Evolutionary conservation across 768 basidiomycete genomes (phyloP).

Genomic region (Hemileccinum rubropunctum): DNA sequence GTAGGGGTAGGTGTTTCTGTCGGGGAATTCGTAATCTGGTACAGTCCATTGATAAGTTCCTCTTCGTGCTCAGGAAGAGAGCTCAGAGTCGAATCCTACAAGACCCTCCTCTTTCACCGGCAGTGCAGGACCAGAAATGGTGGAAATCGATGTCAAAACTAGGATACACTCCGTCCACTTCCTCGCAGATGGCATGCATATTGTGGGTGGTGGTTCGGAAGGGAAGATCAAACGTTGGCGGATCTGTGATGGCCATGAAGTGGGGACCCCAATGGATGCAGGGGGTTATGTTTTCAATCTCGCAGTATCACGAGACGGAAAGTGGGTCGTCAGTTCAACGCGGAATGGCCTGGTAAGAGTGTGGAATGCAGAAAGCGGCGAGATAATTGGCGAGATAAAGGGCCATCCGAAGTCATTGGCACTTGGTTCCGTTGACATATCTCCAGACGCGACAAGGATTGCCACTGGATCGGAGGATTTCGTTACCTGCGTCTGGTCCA

Average conservation of each 20-base stretch:
- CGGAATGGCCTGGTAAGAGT: neutral
- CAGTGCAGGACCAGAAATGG: neutral
- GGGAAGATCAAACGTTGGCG: slow-evolving; percentile 1
- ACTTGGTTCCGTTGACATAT: neutral
- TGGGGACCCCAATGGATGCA: neutral
- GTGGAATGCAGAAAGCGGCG: slow-evolving; percentile 1
- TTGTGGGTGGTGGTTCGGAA: slow-evolving; percentile 4
- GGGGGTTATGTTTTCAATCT: neutral
- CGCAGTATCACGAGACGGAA: slow-evolving; percentile 2
- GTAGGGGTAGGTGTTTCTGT: neutral
- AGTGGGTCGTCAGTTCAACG: slow-evolving; percentile 7
- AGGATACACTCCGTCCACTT: neutral
- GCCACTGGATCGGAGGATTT: neutral
- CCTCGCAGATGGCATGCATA: neutral
- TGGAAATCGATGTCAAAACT: neutral
- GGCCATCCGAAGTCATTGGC: neutral
- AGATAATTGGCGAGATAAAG: neutral
- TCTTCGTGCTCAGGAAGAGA: too few relatives aligned
- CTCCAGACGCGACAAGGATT: neutral
- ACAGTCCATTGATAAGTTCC: too few relatives aligned
- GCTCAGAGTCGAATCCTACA: too few relatives aligned
- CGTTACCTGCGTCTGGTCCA: neutral
- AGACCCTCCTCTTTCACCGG: neutral
- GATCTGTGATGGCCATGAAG: neutral
- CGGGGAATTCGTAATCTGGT: neutral